These are phyloP conservation scores for Penicillium nordicum DNA, from an alignment of 2,329 filamentous ascomycete species.

Conservation along the genomic window DNA sequence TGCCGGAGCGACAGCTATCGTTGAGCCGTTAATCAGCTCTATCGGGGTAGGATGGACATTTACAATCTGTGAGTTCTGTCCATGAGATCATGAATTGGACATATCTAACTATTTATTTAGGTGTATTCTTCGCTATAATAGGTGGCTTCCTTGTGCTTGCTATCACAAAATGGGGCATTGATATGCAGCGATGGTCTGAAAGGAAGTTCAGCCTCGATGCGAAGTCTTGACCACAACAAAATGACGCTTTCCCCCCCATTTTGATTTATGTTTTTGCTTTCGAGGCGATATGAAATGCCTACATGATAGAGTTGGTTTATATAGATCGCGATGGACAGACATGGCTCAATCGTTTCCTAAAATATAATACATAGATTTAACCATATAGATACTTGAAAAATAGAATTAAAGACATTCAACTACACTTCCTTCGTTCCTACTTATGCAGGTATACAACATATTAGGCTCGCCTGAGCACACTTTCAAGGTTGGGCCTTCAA, in stretches of 20 bases:
- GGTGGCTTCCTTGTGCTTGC: constrained; percentile 28
- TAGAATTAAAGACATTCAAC: not conserved
- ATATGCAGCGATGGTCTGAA: constrained; percentile 37
- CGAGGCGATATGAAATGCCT: not conserved
- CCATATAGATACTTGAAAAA: not conserved
- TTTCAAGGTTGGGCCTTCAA: not conserved
- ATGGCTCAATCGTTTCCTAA: not conserved
- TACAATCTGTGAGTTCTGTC: constrained; percentile 56
- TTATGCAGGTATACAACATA: not conserved
- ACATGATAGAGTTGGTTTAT: not conserved
- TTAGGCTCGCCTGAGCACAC: not conserved
- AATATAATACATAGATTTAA: not conserved
- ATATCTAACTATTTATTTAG: constrained; percentile 16
- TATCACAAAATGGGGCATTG: constrained; percentile 31
- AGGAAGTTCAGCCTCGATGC: constrained; percentile 20
- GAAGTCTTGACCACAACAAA: constrained; percentile 9
- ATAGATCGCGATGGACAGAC: constrained; percentile 1
- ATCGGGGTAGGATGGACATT: constrained; percentile 81
- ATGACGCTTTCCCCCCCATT: not conserved
- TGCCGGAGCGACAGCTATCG: constrained; percentile 65
- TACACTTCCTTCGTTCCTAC: not conserved
- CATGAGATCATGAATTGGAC: constrained; percentile 24
- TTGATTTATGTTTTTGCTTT: constrained; percentile 2
- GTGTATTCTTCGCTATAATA: constrained; percentile 28
- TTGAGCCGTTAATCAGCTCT: constrained; percentile 65